Base-by-base conservation (phyloP, 106 monocot species). In the Gastrodia elata region DNA sequence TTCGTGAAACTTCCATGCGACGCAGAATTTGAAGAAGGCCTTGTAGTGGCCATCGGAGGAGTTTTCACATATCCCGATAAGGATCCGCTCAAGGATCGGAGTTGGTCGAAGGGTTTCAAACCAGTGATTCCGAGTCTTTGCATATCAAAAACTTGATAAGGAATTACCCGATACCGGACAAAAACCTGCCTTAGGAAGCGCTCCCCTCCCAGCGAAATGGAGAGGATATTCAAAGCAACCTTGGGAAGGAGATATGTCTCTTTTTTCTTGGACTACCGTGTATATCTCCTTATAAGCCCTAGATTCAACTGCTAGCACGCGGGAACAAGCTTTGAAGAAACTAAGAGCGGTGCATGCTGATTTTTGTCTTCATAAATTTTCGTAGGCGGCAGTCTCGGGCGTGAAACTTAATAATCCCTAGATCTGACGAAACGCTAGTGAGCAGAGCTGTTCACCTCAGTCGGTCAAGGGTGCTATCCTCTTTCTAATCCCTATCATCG, bases 1-100 rank as follows among this genome's bases (percentile, higher is more conserved):
- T 87, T 98, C 22, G 91, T 83, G 72, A 93, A 91, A 73, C 88
- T 89, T 39, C 91, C 98, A 74, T 83, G 74, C 0, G 84, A 79
- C 26, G 70, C 64, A 24, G 91, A 80, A 72, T 98, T 91, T 6
- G 75, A 81, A 3, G 93, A 79, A 34, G 77, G 48, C 70, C 80
- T 81, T 8, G 78, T 57, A 52, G 43, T 86, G 40, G 88, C 25
- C 7, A 49, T 30, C 4, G 58, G 28, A n/a, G 32, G 25, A 0
- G 65, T 36, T 38, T 77, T 87, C n/a, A 41, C 74, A 30, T 78
- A 16, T 70, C 74, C 83, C 5, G 79, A 77, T 22, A 78, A 40
- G 26, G 93, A 76, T 71, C 80, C 84, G 24, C 43, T 78, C 26
- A 84, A 49, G 27, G 80, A 88, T 75, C 83, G 82, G 35, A 90